These are phyloP conservation scores for Amauroascus niger DNA, from an alignment of 2,329 filamentous ascomycete genomes.

Conservation along the genomic window DNA sequence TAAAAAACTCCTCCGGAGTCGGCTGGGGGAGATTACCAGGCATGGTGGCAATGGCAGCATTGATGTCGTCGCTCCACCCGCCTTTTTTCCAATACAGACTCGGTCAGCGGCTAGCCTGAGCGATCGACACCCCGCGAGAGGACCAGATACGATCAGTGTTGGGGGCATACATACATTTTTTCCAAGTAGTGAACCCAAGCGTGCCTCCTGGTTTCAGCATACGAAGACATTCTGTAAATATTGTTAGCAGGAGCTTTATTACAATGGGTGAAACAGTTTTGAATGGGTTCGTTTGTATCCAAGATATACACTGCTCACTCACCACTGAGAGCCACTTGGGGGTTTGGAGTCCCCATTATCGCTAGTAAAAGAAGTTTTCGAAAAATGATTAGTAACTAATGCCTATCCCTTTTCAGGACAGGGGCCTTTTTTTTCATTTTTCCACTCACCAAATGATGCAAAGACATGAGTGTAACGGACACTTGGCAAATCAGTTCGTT, in stretches of 20 bases:
- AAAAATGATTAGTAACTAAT: background rate
- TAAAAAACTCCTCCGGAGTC: conserved; percentile 7
- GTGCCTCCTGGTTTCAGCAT: conserved; percentile 10
- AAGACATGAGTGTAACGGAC: conserved; percentile 9
- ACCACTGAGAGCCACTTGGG: conserved; percentile 7
- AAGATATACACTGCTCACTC: background rate
- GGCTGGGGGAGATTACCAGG: conserved; percentile 4
- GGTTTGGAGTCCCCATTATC: conserved; percentile 6
- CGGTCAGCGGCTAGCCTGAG: background rate
- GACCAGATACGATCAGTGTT: background rate
- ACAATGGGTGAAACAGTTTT: background rate
- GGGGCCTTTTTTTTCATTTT: background rate
- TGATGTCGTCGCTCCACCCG: conserved; percentile 10
- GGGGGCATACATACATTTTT: conserved; percentile 6
- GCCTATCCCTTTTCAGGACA: background rate
- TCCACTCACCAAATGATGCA: conserved; percentile 8
- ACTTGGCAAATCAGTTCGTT: conserved; percentile 1
- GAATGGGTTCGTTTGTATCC: background rate
- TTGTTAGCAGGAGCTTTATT: background rate
- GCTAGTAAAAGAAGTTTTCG: background rate
- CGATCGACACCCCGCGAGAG: background rate
- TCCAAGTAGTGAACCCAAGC: conserved; percentile 11
- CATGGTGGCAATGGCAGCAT: conserved; percentile 11
- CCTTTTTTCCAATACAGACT: background rate
- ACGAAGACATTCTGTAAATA: conserved; percentile 8